Evolutionary conservation across 163 green algal species (phyloP).

Genomic region (Volvox carteri): DNA sequence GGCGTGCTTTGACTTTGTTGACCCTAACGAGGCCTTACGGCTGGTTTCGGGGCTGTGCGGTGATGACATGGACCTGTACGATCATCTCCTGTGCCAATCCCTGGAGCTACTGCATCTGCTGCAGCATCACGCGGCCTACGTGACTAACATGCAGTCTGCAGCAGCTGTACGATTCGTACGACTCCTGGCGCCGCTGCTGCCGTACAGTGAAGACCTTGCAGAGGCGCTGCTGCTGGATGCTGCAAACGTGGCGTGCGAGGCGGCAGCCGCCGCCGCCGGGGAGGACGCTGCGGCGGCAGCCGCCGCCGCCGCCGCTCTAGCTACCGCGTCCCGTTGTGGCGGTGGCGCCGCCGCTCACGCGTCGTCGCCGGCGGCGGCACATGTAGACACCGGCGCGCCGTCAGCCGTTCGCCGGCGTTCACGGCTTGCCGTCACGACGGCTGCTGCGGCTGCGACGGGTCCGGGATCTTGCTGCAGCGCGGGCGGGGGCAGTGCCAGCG

Average conservation of each 20-base stretch:
- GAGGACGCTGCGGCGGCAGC: not conserved
- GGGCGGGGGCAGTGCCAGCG: not conserved
- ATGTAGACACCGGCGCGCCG: too few relatives aligned
- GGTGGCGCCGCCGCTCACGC: not conserved
- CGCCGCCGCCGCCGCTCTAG: not conserved
- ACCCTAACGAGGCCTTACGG: not conserved
- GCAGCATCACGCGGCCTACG: conserved; percentile 16
- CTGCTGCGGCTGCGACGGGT: not conserved
- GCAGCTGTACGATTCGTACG: conserved; percentile 11
- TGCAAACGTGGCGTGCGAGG: not conserved
- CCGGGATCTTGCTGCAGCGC: not conserved
- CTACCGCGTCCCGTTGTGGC: not conserved
- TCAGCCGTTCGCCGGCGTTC: too few relatives aligned
- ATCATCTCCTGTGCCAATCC: conserved; percentile 2
- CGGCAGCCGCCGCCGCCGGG: not conserved
- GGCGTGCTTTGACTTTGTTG: not conserved
- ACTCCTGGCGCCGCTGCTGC: conserved; percentile 29
- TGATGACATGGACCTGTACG: not conserved
- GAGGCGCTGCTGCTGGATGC: conserved; percentile 20
- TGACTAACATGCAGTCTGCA: not conserved
- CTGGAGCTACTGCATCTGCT: conserved; percentile 18
- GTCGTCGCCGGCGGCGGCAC: not conserved
- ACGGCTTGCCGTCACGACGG: not conserved
- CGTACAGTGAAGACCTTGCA: conserved; percentile 23
- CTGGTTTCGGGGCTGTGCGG: conserved; percentile 29